phyloP scores from a whole-genome alignment of 2,329 filamentous ascomycete genomes.

The Geoglossum cookeanum region DNA sequence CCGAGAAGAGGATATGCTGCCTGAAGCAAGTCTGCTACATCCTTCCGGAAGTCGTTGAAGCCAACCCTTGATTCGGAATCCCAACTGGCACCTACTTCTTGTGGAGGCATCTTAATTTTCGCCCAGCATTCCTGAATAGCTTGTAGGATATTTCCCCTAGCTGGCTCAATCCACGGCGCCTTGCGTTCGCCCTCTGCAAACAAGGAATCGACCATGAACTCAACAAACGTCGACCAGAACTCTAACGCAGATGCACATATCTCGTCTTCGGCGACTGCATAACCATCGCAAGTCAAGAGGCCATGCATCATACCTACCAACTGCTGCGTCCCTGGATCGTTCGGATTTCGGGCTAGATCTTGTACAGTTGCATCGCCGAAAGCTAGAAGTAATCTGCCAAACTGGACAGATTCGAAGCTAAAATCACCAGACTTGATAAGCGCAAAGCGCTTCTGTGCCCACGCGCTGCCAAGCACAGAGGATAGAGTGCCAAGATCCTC shows the following conservation, averaged over 20 bases:
- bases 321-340: constrained; percentile 27
- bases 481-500: constrained; percentile 39
- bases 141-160: constrained; percentile 39
- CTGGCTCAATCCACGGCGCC: constrained; percentile 36
- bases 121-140: constrained; percentile 47
- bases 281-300: constrained; percentile 45
- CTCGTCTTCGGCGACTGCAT: constrained; percentile 51
- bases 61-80: constrained; percentile 46
- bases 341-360: constrained; percentile 35
- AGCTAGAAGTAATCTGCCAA: constrained; percentile 46
- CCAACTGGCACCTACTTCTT: constrained; percentile 41
- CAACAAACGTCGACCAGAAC: constrained; percentile 64
- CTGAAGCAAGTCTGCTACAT: constrained; percentile 61
- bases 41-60: constrained; percentile 55
- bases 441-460: constrained; percentile 37
- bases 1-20: constrained; percentile 43
- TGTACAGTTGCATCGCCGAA: constrained; percentile 48
- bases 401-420: constrained; percentile 44
- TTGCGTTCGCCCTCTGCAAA: constrained; percentile 25
- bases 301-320: constrained; percentile 42
- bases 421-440: constrained; percentile 39
- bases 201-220: constrained; percentile 41
- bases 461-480: constrained; percentile 39
- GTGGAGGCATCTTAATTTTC: constrained; percentile 49
- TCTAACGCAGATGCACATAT: constrained; percentile 57